These are phyloP conservation scores for Lachnellula cervina DNA, from an alignment of 2,329 filamentous ascomycete genomes.

Conservation along the genomic window DNA sequence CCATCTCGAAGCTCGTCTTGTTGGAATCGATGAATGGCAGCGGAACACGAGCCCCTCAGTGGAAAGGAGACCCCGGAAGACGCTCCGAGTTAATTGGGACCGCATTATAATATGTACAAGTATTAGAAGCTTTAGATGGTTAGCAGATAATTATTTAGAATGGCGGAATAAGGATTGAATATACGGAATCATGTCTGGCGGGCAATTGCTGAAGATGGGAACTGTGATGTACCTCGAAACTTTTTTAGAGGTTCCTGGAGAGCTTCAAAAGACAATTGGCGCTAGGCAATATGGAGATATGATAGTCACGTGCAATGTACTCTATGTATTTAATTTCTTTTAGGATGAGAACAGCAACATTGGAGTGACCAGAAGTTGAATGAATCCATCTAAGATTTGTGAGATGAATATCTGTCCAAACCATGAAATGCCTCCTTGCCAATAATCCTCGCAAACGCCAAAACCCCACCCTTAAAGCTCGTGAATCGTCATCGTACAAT, in stretches of 20 bases:
- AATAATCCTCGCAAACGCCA: not conserved
- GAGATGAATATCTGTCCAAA: not conserved
- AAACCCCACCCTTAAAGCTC: not conserved
- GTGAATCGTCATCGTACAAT: slow-evolving; percentile 4
- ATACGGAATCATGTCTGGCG: slow-evolving; percentile 17
- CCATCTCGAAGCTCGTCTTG: not conserved
- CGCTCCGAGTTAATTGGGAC: slow-evolving; percentile 55
- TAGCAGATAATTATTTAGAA: slow-evolving; percentile 8
- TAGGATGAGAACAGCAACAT: no score
- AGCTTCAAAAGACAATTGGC: not conserved
- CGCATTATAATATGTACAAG: slow-evolving; percentile 41
- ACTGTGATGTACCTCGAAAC: slow-evolving; percentile 6
- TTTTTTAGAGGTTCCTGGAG: slow-evolving; percentile 6
- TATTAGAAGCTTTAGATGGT: not conserved
- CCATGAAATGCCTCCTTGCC: not conserved
- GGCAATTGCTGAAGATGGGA: slow-evolving; percentile 12
- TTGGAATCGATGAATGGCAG: slow-evolving; percentile 20
- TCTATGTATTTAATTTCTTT: no score
- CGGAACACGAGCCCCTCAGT: slow-evolving; percentile 38
- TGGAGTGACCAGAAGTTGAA: no score
- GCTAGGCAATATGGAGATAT: not conserved
- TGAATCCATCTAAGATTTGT: not conserved
- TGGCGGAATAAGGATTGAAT: not conserved
- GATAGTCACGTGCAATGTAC: no score
- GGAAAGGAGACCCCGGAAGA: slow-evolving; percentile 53